These are phyloP conservation scores for Scenedesmus sp. DNA, from an alignment of 163 green algal species.

Conservation along the genomic window DNA sequence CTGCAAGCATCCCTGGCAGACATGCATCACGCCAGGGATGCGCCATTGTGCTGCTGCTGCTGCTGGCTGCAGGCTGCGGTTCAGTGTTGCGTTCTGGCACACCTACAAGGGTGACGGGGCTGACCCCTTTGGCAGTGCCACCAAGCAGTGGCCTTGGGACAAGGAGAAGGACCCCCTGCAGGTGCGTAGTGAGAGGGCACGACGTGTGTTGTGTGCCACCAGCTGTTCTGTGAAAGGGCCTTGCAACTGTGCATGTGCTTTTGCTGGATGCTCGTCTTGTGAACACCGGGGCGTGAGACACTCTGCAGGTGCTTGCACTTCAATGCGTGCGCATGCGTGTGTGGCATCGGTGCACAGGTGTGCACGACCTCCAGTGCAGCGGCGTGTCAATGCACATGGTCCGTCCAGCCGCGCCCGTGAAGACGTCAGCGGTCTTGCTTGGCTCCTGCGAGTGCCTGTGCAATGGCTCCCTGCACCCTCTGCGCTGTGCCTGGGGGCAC, in stretches of 20 bases:
- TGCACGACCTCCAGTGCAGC: too few species aligned
- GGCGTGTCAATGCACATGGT: too few species aligned
- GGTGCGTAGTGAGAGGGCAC: not conserved
- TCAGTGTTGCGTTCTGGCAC: slow-evolving; percentile 87
- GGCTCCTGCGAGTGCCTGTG: too few species aligned
- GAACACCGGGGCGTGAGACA: too few species aligned
- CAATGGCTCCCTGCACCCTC: not conserved
- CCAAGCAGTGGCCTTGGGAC: slow-evolving; percentile 78
- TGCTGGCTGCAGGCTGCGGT: slow-evolving; percentile 66
- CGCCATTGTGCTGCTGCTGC: not conserved
- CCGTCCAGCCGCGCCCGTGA: too few species aligned
- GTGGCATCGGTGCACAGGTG: too few species aligned
- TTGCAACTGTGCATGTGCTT: not conserved
- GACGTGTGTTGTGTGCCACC: not conserved
- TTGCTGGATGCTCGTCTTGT: too few species aligned
- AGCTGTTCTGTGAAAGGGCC: not conserved
- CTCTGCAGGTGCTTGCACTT: too few species aligned
- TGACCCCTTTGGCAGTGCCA: slow-evolving; percentile 80
- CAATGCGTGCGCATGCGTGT: too few species aligned
- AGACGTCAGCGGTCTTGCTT: too few species aligned
- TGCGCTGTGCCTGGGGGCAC: not conserved
- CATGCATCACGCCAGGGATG: not conserved
- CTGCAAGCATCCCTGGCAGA: not conserved
- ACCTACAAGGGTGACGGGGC: slow-evolving; percentile 75
- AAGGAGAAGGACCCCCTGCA: slow-evolving; percentile 51